These are phyloP conservation scores for Xylaria sp. DNA, from an alignment of 2,329 filamentous ascomycete genomes.

Conservation along the genomic window DNA sequence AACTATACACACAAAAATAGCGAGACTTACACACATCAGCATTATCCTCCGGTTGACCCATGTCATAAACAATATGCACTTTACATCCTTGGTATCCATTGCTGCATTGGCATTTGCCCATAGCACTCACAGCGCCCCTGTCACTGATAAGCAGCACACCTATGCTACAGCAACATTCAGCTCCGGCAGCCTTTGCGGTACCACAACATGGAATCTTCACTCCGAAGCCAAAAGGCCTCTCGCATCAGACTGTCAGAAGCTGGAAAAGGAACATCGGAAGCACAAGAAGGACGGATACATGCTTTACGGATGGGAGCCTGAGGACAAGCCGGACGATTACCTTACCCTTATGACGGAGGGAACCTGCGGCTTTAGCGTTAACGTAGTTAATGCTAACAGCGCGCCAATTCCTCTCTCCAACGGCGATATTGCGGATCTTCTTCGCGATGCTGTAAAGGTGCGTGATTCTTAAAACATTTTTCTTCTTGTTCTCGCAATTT, in stretches of 20 bases:
- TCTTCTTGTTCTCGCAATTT: too few species aligned
- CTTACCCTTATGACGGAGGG: not conserved
- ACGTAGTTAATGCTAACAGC: not conserved
- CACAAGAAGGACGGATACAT: not conserved
- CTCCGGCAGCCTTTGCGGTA: not conserved
- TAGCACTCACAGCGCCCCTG: not conserved
- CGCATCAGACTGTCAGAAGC: not conserved
- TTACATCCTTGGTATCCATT: not conserved
- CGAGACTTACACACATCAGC: not conserved
- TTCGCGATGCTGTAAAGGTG: not conserved
- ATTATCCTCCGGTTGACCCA: not conserved
- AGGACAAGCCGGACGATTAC: not conserved
- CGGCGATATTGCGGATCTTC: not conserved
- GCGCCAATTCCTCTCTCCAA: not conserved
- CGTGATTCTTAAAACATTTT: too few species aligned
- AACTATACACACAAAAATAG: not conserved
- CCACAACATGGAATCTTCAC: not conserved
- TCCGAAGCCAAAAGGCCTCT: not conserved
- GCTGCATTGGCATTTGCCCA: not conserved
- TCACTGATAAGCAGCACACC: not conserved
- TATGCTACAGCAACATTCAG: not conserved
- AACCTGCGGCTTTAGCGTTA: not conserved
- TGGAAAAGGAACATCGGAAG: not conserved
- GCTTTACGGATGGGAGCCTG: not conserved
- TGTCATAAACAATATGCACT: not conserved